phyloP scores from a whole-genome alignment of 2,329 filamentous ascomycete genomes.

The Blumeria hordei region DNA sequence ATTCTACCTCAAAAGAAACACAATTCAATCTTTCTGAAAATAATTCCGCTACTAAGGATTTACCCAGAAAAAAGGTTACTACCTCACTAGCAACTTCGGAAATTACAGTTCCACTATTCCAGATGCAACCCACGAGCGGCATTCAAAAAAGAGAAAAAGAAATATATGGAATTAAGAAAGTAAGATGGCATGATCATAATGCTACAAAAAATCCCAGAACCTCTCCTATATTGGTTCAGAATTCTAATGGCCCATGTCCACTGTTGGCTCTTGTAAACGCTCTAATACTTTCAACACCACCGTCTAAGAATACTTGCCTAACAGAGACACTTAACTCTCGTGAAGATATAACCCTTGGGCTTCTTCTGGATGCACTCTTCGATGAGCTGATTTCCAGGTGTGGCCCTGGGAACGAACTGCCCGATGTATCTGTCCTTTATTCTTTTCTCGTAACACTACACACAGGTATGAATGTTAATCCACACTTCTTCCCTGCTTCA shows the following conservation, averaged over 20 bases:
- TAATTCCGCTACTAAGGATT: no score
- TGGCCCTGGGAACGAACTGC: constrained; percentile 41
- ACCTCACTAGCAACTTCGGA: no score
- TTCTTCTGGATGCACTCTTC: constrained; percentile 73
- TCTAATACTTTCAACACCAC: constrained; percentile 57
- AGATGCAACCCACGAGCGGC: neutral
- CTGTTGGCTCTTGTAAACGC: constrained; percentile 84
- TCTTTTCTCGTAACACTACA: constrained; percentile 69
- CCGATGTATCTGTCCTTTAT: constrained; percentile 74
- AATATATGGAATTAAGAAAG: constrained; percentile 81
- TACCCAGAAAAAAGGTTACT: no score
- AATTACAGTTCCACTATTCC: no score
- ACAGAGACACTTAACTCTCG: constrained; percentile 53
- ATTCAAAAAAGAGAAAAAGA: constrained; percentile 22
- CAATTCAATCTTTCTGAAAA: no score
- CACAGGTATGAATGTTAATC: constrained; percentile 96
- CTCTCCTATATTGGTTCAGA: constrained; percentile 82
- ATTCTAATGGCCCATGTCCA: constrained; percentile 83
- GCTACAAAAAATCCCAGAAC: constrained; percentile 36
- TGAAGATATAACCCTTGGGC: constrained; percentile 68
- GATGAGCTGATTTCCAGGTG: constrained; percentile 67
- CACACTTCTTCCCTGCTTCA: constrained; percentile 44
- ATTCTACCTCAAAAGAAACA: no score
- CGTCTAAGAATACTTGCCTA: constrained; percentile 41
- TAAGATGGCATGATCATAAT: constrained; percentile 54